Percentiles rank a stretch among this genome's conserved stretches.
Conservation (phyloP, 192 early-diverging fungal species). For the Radiomyces spectabilis region DNA sequence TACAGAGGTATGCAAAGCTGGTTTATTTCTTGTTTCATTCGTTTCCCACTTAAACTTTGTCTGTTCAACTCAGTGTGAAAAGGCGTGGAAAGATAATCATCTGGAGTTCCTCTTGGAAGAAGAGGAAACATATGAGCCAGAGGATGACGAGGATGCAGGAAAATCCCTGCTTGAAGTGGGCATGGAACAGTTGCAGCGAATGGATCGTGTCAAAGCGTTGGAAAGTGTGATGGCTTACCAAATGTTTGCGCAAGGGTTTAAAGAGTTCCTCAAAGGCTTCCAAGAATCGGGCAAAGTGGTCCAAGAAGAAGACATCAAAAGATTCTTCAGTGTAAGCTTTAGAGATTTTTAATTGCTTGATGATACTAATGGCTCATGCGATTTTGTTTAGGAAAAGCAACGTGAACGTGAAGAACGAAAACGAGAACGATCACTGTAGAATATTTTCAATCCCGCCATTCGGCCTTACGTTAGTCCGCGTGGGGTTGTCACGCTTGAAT, state of each 20-base stretch:
- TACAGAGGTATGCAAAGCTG: conserved; percentile 18
- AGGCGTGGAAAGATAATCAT: conserved; percentile 32
- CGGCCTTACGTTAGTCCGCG: too few relatives aligned
- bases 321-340: conserved; percentile 57
- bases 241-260: conserved; percentile 58
- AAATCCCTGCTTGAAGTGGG: conserved; percentile 72
- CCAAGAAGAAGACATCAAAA: conserved; percentile 62
- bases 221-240: conserved; percentile 75
- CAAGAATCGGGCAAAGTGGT: conserved; percentile 68
- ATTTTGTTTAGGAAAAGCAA: background rate
- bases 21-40: background rate
- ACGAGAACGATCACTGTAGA: too few relatives aligned
- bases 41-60: background rate
- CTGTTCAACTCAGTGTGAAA: conserved; percentile 31
- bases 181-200: conserved; percentile 60
- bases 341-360: too few relatives aligned
- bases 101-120: conserved; percentile 49
- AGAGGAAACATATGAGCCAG: conserved; percentile 68
- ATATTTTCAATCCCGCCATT: too few relatives aligned
- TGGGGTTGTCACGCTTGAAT: too few relatives aligned
- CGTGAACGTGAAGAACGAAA: background rate
- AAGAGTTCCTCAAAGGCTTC: conserved; percentile 62
- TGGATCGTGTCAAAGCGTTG: conserved; percentile 69
- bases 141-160: conserved; percentile 62
- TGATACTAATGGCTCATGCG: too few relatives aligned